phyloP scores from a whole-genome alignment of 345 rosid genomes.

The Linum lewisii region DNA sequence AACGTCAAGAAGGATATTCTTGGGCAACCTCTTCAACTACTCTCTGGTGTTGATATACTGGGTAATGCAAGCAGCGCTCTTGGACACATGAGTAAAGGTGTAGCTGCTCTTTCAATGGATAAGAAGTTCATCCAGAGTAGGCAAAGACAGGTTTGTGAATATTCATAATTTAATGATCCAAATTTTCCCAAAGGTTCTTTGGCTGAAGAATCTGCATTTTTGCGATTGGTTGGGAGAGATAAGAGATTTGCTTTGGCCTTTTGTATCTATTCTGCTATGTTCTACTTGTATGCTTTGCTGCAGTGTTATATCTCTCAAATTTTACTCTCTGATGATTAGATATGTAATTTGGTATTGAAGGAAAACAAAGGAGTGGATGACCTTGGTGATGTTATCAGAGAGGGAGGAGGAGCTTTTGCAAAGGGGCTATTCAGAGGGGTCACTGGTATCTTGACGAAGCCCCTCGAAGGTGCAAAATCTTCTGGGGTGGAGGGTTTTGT shows the following conservation, averaged over 20 bases:
- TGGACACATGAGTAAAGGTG: slow-evolving; percentile 99
- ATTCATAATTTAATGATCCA: slow-evolving; percentile 4
- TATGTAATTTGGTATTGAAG: slow-evolving; percentile 31
- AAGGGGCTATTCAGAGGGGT: slow-evolving; percentile 97
- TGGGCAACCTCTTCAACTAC: slow-evolving; percentile 94
- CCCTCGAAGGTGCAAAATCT: slow-evolving; percentile 93
- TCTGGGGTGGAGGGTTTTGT: slow-evolving; percentile 98
- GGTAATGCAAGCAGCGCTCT: slow-evolving; percentile 99
- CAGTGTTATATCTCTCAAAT: too few relatives aligned
- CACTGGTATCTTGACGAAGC: slow-evolving; percentile 93
- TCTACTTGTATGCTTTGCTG: neutral
- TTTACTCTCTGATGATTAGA: slow-evolving; percentile 7
- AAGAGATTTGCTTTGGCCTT: neutral
- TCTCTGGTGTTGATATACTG: slow-evolving; percentile 91
- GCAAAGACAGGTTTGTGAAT: slow-evolving; percentile 70
- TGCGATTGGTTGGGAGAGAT: too few relatives aligned
- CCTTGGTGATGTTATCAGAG: slow-evolving; percentile 89
- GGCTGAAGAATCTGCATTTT: neutral
- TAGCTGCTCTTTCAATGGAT: slow-evolving; percentile 97
- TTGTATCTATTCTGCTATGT: neutral
- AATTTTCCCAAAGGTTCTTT: neutral
- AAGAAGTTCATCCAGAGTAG: slow-evolving; percentile 91
- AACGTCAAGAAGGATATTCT: slow-evolving; percentile 85
- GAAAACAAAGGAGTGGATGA: slow-evolving; percentile 96
- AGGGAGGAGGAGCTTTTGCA: slow-evolving; percentile 98